These are phyloP conservation scores for Phlegmacium glaucopus DNA, from an alignment of 768 basidiomycete species.

Conservation along the genomic window DNA sequence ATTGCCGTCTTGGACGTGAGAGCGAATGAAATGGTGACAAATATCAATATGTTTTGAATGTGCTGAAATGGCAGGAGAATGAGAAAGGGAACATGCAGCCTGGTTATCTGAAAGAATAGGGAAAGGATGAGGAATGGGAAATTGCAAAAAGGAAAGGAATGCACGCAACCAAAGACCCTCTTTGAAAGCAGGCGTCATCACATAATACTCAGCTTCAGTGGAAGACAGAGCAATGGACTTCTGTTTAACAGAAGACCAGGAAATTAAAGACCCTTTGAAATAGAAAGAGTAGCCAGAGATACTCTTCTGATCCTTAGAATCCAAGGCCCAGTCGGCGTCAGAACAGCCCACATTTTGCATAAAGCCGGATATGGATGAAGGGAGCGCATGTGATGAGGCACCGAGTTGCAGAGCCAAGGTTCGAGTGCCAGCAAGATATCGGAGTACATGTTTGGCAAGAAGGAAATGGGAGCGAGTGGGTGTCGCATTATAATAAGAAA, in stretches of 20 bases:
- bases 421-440: constrained; percentile 29
- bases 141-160: constrained; percentile 8
- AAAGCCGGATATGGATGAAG: background rate
- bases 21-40: background rate
- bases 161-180: constrained; percentile 26
- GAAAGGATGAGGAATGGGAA: background rate
- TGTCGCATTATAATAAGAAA: constrained; percentile 26
- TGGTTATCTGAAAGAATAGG: background rate
- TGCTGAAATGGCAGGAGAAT: background rate
- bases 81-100: background rate
- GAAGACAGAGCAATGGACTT: constrained; percentile 30
- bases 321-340: constrained; percentile 32
- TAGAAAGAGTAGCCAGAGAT: constrained; percentile 35
- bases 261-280: constrained; percentile 22
- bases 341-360: constrained; percentile 12
- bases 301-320: constrained; percentile 22
- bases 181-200: constrained; percentile 25
- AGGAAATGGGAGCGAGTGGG: constrained; percentile 23
- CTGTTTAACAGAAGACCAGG: constrained; percentile 33
- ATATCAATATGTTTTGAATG: background rate
- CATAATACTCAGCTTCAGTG: constrained; percentile 35
- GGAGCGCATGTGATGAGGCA: background rate
- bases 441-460: constrained; percentile 27
- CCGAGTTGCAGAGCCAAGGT: constrained; percentile 18
- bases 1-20: background rate